Percentiles rank a stretch among this genome's conserved stretches.
Conservation (phyloP, 23 red algal genomes). For the Gracilaria caudata region DNA sequence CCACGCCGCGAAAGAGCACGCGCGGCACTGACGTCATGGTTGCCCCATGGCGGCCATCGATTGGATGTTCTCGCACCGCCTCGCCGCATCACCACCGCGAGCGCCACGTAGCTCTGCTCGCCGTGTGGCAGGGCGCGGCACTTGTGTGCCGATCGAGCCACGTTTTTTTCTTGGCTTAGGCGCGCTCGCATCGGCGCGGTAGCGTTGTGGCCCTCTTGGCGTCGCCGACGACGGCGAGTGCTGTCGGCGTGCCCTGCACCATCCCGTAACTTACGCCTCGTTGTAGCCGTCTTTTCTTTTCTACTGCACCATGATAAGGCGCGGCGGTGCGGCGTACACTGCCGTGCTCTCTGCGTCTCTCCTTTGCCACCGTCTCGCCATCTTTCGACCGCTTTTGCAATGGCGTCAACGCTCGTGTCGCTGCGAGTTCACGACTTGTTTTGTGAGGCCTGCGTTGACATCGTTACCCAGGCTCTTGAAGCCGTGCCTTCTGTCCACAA, state of each 20-base stretch:
- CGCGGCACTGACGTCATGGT: neutral
- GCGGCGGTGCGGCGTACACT: neutral
- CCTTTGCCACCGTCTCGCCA: neutral
- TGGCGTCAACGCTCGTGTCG: slow-evolving; percentile 13
- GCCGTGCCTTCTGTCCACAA: neutral
- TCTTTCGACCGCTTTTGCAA: neutral
- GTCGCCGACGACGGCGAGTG: neutral
- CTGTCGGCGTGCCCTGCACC: neutral
- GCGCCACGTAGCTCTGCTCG: neutral
- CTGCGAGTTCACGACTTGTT: slow-evolving; percentile 39
- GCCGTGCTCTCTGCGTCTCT: neutral
- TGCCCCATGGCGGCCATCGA: neutral
- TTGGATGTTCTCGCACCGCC: neutral
- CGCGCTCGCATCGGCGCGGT: neutral
- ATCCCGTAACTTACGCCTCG: neutral
- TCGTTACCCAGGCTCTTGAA: neutral
- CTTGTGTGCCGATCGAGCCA: neutral
- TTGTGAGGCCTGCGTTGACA: slow-evolving; percentile 29
- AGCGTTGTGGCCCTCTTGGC: neutral
- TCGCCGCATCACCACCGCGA: neutral
- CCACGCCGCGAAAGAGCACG: too few relatives aligned
- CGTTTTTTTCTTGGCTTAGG: neutral
- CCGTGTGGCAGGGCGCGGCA: neutral
- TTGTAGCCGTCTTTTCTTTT: neutral
- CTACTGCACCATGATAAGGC: neutral